These are phyloP conservation scores for Wallacemonas sp. DNA, from an alignment of 208 protist genomes.

Conservation along the genomic window DNA sequence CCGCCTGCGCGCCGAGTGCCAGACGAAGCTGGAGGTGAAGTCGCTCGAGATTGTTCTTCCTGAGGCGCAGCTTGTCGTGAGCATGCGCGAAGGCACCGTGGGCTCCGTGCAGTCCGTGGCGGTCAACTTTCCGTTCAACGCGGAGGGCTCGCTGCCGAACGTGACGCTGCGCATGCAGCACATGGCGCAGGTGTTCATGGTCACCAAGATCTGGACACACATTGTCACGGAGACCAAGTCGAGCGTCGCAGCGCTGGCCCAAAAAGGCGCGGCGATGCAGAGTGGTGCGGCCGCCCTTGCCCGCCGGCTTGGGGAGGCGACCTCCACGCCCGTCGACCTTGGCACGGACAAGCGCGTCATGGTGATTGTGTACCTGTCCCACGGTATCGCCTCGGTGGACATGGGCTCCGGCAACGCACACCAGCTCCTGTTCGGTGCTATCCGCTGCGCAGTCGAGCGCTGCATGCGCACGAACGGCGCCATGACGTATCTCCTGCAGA, in stretches of 20 bases:
- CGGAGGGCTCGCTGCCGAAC: constrained; percentile 55
- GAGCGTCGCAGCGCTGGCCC: not conserved
- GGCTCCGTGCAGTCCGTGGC: constrained; percentile 35
- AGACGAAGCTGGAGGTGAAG: constrained; percentile 88
- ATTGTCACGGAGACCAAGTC: constrained; percentile 21
- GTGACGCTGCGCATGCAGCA: constrained; percentile 71
- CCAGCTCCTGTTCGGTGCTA: constrained; percentile 48
- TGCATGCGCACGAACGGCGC: constrained; percentile 20
- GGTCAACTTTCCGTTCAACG: constrained; percentile 56
- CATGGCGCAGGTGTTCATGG: constrained; percentile 67
- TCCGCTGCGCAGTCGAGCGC: constrained; percentile 38
- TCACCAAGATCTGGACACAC: constrained; percentile 65
- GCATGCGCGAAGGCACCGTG: constrained; percentile 32
- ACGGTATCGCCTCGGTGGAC: constrained; percentile 57
- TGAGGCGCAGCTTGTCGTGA: constrained; percentile 49
- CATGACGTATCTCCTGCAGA: constrained; percentile 32
- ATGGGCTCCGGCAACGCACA: constrained; percentile 78
- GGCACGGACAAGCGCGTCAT: constrained; percentile 24
- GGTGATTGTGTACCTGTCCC: constrained; percentile 41
- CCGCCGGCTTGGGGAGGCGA: not conserved
- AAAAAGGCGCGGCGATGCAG: not conserved
- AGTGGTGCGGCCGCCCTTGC: not conserved
- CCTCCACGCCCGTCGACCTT: not conserved
- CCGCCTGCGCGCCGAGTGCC: constrained; percentile 71
- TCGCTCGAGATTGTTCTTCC: constrained; percentile 78